Conservation (phyloP, 257 asterid genomes). For the Apocynum venetum region DNA sequence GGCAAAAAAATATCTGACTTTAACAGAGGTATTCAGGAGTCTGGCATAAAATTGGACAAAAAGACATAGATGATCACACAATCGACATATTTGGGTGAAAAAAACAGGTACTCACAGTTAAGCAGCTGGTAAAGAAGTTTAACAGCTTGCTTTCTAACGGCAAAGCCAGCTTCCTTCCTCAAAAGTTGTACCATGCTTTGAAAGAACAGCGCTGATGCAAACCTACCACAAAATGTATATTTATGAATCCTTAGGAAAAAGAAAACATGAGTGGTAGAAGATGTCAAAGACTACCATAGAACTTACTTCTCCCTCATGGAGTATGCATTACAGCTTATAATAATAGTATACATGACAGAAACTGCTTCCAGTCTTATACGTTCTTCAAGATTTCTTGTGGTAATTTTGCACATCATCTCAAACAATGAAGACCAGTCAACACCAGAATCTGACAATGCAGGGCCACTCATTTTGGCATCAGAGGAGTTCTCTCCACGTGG, state of each 20-base stretch:
- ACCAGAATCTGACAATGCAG: slow-evolving; percentile 37
- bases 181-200: slow-evolving; percentile 51
- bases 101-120: slow-evolving; percentile 57
- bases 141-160: slow-evolving; percentile 68
- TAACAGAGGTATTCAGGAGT: neutral
- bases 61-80: slow-evolving; percentile 1
- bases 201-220: slow-evolving; percentile 50
- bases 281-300: slow-evolving; percentile 6
- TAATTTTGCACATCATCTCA: slow-evolving; percentile 52
- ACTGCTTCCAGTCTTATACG: slow-evolving; percentile 59
- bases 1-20: neutral
- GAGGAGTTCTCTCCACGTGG: slow-evolving; percentile 24
- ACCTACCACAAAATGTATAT: slow-evolving; percentile 41
- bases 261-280: slow-evolving; percentile 8
- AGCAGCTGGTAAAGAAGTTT: slow-evolving; percentile 72
- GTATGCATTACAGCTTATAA: slow-evolving; percentile 68
- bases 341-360: slow-evolving; percentile 69
- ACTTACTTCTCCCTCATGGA: slow-evolving; percentile 79
- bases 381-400: slow-evolving; percentile 34
- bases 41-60: neutral
- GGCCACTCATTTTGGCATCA: slow-evolving; percentile 25
- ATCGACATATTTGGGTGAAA: neutral
- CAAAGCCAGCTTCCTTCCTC: slow-evolving; percentile 62
- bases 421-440: slow-evolving; percentile 57
- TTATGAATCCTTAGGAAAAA: slow-evolving; percentile 15